Percentiles rank a stretch among this genome's conserved stretches.
phyloP scores from a whole-genome alignment of 106 monocot genomes.

The Phalaenopsis equestris region DNA sequence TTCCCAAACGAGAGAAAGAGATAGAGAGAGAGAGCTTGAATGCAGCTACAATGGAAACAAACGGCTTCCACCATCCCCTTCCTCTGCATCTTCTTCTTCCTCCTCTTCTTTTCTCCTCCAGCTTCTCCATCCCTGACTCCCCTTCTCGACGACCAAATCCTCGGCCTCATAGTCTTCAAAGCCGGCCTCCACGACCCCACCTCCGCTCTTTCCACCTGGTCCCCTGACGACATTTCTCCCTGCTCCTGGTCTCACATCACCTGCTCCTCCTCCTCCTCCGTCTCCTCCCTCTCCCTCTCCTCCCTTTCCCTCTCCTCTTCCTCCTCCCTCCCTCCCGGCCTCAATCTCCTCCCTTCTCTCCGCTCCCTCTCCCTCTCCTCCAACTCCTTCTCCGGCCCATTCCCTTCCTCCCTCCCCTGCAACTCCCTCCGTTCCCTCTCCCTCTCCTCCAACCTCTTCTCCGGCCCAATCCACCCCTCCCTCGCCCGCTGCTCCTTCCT shows the following conservation, averaged over 20 bases:
- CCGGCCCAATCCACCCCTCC: conserved; percentile 39
- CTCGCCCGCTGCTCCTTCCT: conserved; percentile 41
- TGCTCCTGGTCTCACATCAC: conserved; percentile 67
- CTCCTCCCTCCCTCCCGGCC: neutral
- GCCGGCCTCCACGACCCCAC: conserved; percentile 47
- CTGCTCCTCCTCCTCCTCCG: conserved; percentile 43
- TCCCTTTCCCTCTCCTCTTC: conserved; percentile 8
- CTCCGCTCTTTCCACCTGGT: conserved; percentile 56
- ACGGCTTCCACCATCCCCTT: too few species aligned
- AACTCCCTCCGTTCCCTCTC: conserved; percentile 44
- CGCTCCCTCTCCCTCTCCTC: conserved; percentile 4
- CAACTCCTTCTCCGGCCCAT: conserved; percentile 9
- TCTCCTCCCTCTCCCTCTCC: conserved; percentile 29
- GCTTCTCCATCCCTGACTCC: conserved; percentile 58
- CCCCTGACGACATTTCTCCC: conserved; percentile 47
- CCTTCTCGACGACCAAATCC: conserved; percentile 65
- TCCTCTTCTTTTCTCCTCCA: conserved; percentile 16
- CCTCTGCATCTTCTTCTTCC: neutral
- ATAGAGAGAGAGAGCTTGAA: neutral
- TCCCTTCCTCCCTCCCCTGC: conserved; percentile 8
- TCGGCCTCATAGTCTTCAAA: conserved; percentile 81
- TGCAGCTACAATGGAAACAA: conserved; percentile 5
- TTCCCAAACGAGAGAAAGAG: neutral
- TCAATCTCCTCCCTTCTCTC: conserved; percentile 4
- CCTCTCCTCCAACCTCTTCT: conserved; percentile 42